These are phyloP conservation scores for Aspergillus sp. DNA, from an alignment of 2,329 filamentous ascomycete genomes.

Conservation along the genomic window DNA sequence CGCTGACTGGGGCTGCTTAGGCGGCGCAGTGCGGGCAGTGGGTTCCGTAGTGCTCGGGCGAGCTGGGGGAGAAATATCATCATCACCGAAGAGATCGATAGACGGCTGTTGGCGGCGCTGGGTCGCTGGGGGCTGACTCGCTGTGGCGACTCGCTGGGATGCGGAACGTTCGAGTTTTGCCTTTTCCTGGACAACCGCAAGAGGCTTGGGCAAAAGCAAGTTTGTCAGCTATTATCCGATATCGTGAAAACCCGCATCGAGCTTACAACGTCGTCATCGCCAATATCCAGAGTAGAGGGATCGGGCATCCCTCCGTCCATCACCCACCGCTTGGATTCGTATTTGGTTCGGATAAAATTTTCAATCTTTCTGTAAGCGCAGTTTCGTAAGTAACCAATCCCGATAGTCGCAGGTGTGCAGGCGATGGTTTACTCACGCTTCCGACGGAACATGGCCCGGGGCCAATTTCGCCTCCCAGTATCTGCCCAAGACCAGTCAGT, in stretches of 20 bases:
- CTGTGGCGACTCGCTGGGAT: slow-evolving; percentile 49
- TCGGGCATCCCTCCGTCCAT: slow-evolving; percentile 97
- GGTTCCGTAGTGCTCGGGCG: slow-evolving; percentile 72
- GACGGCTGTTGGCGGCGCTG: slow-evolving; percentile 48
- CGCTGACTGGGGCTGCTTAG: slow-evolving; percentile 56
- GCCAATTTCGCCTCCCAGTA: slow-evolving; percentile 97
- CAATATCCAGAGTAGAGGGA: slow-evolving; percentile 82
- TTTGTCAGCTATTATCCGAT: slow-evolving; percentile 2
- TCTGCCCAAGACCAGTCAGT: slow-evolving; percentile 30
- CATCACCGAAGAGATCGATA: slow-evolving; percentile 80
- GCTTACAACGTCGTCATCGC: slow-evolving; percentile 77
- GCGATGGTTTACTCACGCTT: slow-evolving; percentile 55
- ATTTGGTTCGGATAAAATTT: slow-evolving; percentile 99
- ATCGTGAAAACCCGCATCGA: background rate
- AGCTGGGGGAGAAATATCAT: slow-evolving; percentile 60
- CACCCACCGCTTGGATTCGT: slow-evolving; percentile 98
- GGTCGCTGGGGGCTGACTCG: slow-evolving; percentile 46
- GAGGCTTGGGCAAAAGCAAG: slow-evolving; percentile 46
- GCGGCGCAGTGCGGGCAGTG: slow-evolving; percentile 57
- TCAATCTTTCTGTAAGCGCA: slow-evolving; percentile 72
- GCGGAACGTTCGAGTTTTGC: slow-evolving; percentile 63
- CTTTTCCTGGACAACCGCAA: slow-evolving; percentile 67
- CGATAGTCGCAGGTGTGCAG: background rate
- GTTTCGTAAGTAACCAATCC: slow-evolving; percentile 10
- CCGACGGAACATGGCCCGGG: slow-evolving; percentile 84